These are phyloP conservation scores for Beta vulgaris DNA, from an alignment of 148 eudicot species.

Conservation along the genomic window DNA sequence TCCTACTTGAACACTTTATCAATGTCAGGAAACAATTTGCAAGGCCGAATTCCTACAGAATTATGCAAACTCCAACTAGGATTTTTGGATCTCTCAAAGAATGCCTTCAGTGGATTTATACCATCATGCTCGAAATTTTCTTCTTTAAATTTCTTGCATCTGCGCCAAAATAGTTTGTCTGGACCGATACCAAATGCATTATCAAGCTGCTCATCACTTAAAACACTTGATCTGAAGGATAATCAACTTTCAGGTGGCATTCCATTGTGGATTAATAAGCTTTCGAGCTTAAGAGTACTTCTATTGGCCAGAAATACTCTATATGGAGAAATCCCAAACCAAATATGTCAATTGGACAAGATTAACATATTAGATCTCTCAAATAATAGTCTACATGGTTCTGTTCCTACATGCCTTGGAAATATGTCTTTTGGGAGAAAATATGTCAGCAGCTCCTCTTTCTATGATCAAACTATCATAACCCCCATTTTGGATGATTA, in stretches of 20 bases:
- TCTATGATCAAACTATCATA: too few relatives aligned
- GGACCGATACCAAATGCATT: not conserved
- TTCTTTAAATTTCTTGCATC: not conserved
- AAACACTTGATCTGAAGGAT: not conserved
- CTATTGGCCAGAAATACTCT: not conserved
- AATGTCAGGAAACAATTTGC: not conserved
- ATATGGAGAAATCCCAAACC: not conserved
- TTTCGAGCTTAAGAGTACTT: not conserved
- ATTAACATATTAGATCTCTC: not conserved
- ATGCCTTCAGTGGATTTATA: constrained; percentile 2
- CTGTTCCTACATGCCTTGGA: not conserved
- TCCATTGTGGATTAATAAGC: not conserved
- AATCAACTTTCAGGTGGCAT: not conserved
- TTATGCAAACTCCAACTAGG: not conserved
- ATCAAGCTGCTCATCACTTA: not conserved
- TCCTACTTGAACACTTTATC: not conserved
- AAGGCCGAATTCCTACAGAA: not conserved
- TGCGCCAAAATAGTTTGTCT: too few relatives aligned
- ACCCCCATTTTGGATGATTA: too few relatives aligned
- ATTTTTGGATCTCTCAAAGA: constrained; percentile 4
- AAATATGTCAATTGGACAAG: not conserved
- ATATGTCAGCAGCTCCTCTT: too few relatives aligned
- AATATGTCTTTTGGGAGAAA: not conserved
- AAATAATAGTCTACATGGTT: not conserved
- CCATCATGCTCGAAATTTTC: constrained; percentile 7